Evolutionary conservation across 164 flowering plant species (phyloP), one percentile per base, ranked within the genome.

Genomic region (Litsea cubeba): DNA sequence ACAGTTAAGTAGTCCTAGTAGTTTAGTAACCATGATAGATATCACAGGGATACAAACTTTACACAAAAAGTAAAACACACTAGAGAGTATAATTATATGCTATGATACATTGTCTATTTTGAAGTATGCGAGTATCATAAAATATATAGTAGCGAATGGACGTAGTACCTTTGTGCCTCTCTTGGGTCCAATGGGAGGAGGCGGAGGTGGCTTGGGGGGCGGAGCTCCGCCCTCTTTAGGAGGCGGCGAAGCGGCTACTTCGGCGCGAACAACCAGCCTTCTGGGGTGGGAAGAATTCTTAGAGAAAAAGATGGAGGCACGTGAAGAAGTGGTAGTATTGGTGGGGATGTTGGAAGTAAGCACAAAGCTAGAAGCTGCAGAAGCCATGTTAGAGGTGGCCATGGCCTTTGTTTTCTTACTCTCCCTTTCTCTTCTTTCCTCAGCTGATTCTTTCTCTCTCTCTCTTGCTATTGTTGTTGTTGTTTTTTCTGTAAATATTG

Each of bases 151-250:
- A 60, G 26, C 12, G 62, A 54, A 15, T 50, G 3, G 3, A n/a
- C 2, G 54, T 6, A 8, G 7, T 69, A 93, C 98, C 97, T 88
- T 90, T 11, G 98, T 30, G 40, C 99, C 99, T 83, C 98, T 90
- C 88, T 90, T 92, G 82, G 99, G 99, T 30, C 99, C 99, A 76
- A 95, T 80, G 14, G 98, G 98, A 1, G 96, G 91, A 1, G 98
- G 99, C 85, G 90, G 89, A 63, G 88, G 79, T 71, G 76, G 81
- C 76, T 50, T 14, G 77, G 69, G 12, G 18, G 69, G 71, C 1
- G 88, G 82, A 71, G 89, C 81, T 35, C 51, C 84, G 2, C 65
- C 84, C 58, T 69, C 84, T 17, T 82, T 79, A 2, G 83, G 75
- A 1, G 92, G 73, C 18, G 73, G 66, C 0, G 84, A 85, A 0